Conservation (phyloP, 1,139 yeast species). For the Pichia sp. region DNA sequence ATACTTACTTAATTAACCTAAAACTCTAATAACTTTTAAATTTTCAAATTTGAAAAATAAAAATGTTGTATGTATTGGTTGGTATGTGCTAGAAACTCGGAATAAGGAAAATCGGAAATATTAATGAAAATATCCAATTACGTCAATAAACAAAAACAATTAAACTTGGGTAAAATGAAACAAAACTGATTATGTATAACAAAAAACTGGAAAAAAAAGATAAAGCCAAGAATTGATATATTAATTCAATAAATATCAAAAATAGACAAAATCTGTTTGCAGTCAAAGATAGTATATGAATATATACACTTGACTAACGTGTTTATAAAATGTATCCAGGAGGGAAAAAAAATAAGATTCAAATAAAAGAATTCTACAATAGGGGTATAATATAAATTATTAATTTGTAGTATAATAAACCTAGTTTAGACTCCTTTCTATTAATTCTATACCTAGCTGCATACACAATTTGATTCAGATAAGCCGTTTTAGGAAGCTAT, state of each 20-base stretch:
- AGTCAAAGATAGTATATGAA: conserved; percentile 1
- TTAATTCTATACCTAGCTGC: no score
- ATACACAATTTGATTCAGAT: conserved; percentile 3
- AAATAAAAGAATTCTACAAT: no score
- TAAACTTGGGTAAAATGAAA: neutral
- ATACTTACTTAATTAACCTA: no score
- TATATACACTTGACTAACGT: neutral
- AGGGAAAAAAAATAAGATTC: neutral
- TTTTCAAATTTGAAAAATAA: no score
- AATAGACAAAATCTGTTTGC: neutral
- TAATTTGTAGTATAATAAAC: no score
- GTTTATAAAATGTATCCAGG: no score
- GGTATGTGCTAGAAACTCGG: no score
- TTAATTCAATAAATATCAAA: conserved; percentile 16
- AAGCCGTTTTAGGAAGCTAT: conserved; percentile 9
- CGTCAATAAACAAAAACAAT: neutral
- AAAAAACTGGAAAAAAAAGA: neutral
- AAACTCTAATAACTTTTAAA: no score
- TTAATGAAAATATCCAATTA: neutral
- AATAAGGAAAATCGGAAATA: no score
- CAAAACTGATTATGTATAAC: neutral
- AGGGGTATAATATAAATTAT: no score
- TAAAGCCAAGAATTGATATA: conserved; percentile 7
- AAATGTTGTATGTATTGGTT: no score
- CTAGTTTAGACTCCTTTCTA: no score